Evolutionary conservation across 1,284 basidiomycete genomes (phyloP).

Genomic region (Trichosporon sp.): DNA sequence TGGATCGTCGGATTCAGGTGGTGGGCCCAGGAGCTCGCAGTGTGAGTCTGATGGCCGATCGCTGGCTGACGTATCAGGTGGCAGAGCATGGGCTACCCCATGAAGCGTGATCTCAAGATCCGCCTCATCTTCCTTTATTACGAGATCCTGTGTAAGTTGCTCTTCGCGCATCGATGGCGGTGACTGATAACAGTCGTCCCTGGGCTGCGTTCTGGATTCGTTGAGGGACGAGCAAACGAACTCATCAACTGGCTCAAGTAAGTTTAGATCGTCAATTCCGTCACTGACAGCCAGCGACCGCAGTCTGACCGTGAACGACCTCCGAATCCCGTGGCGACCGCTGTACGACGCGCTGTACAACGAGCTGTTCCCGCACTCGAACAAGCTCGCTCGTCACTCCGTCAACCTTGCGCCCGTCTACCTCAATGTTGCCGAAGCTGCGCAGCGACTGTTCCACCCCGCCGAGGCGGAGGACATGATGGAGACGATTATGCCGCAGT

Average conservation of each 20-base stretch:
- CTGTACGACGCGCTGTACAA: slow-evolving; percentile 76
- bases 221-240: slow-evolving; percentile 59
- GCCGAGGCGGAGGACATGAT: slow-evolving; percentile 89
- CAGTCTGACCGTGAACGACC: slow-evolving; percentile 74
- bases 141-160: slow-evolving; percentile 58
- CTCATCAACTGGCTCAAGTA: slow-evolving; percentile 63
- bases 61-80: slow-evolving; percentile 62
- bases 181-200: slow-evolving; percentile 58
- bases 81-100: slow-evolving; percentile 79
- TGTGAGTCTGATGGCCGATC: slow-evolving; percentile 60
- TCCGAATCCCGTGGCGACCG: slow-evolving; percentile 86
- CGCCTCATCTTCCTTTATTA: slow-evolving; percentile 80
- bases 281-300: slow-evolving; percentile 66
- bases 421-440: slow-evolving; percentile 79
- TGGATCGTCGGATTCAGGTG: slow-evolving; percentile 74
- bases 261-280: slow-evolving; percentile 53
- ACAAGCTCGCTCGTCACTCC: slow-evolving; percentile 78
- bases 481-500: slow-evolving; percentile 64
- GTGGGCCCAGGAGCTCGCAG: slow-evolving; percentile 75
- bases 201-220: slow-evolving; percentile 59
- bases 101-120: slow-evolving; percentile 76
- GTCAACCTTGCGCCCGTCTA: slow-evolving; percentile 60
- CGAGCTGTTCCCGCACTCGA: slow-evolving; percentile 79
- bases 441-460: slow-evolving; percentile 87
- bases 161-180: no score